Evolutionary conservation across 1,139 yeast species (phyloP), one percentile per base, ranked within the genome.

Genomic region (Pichia sp.): DNA sequence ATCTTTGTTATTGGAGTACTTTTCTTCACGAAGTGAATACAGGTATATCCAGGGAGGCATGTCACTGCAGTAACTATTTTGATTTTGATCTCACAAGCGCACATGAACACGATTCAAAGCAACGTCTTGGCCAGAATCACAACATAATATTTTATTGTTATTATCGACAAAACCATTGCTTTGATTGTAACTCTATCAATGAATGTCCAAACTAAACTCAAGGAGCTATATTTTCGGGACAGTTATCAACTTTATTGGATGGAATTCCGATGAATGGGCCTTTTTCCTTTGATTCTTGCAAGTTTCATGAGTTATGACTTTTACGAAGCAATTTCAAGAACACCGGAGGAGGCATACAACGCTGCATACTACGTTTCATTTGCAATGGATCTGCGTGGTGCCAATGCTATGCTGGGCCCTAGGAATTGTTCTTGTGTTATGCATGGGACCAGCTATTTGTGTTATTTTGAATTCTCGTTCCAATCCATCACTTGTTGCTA

Each of bases 401-500:
- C 71, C 73, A 30, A 49, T 68, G 29, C 57, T 69, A 41, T 72
- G 73, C 44, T 69, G 73, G 73, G 61, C 69, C 48, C 59, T 69
- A 34, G 65, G 67, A 47, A 59, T 69, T 53, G 72, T 68, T 36
- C 63, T 68, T 56, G 67, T 71, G 16, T 56, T 74, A 52, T 74
- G 75, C 56, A 75, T 78, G 70, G 76, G 80, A 56, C 71, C 75
- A 30, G 79, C 78, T 63, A 63, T 77, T 24, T 67, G 63, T 12
- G 60, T 68, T 29, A 67, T 77, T 30, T 65, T 78, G 51, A 64
- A 58, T 20, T 63, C 70, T 42, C 65, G 72, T 50, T 46, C 66
- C 12, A 83, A 83, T 48, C 77, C 75, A 56, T 79, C 79, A 48
- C 77, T 79, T 68, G 83, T 82, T 24, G 82, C 78, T 64, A 75